Evolutionary conservation across 169 alveolate species (phyloP), one percentile per base, ranked within the genome.

Genomic region (Plasmodium chabaudi): DNA sequence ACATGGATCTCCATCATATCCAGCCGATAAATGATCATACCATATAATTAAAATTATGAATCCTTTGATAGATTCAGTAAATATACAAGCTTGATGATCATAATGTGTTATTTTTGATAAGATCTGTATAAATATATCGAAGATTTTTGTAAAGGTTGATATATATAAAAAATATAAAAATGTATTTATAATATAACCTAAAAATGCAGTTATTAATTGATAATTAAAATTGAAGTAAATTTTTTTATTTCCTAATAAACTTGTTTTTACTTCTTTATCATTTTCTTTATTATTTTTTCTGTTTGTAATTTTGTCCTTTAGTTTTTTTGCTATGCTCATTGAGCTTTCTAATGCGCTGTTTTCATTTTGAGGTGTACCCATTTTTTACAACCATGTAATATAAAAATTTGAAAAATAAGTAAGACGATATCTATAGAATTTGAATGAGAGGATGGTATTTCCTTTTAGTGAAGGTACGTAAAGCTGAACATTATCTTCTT

Each of bases 1-100:
- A 74, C 60, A 74, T 25, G 88, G 88, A 19, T 74, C 88, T 15
- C 88, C 88, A n/a, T 74, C 88, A 55, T 60, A 74, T 19, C 88
- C 88, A 1, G 63, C 88, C 1, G 88, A 60, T 51, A 46, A 39
- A 34, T 74, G 27, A 12, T 39, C 13, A 27, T 42, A 74, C 88
- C 88, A 74, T 25, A 74, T 15, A 1, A 61, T 46, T 1, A 74
- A 64, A 9, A 46, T 61, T 17, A 25, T 1, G 1, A 53, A 44
- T 13, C 7, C 27, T 53, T 74, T 74, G 4, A 74, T 15, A 6
- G 88, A 47, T 15, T 15, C 64, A 10, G 69, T 55, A n/a, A 61
- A 9, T 7, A 63, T 2, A 61, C 74, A 47, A 47, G 21, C 44
- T 34, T 42, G 25, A 19, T 74, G 47, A 25, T 74, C 64, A 44